Evolutionary conservation across 768 basidiomycete genomes (phyloP), one percentile per base, ranked within the genome.

Genomic region (Gyrodon lividus): DNA sequence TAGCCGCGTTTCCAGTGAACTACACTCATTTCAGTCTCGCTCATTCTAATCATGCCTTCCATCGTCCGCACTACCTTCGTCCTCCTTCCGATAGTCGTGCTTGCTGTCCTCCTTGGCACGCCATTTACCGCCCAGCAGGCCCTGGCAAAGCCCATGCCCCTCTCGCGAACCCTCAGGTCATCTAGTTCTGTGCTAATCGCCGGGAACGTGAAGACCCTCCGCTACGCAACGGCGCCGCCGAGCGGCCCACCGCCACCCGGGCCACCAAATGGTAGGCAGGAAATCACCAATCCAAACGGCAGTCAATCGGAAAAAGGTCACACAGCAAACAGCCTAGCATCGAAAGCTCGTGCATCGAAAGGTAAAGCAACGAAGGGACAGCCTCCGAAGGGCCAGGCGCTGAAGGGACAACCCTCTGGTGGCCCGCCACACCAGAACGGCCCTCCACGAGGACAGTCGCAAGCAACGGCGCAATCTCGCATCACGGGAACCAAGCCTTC

Each of bases 11-110:
- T 48, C 26, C 44, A 54, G 38, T 48, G 22, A 46, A 37, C 31
- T n/a, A 51, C 58, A 54, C 56, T 56, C 52, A 48, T 54, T 58
- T 53, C 28, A 35, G 35, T 41, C 30, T 40, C 52, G 44, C 40
- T 54, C 38, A 38, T 53, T 49, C 46, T 23, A 42, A 43, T 12
- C 24, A 71, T 73, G 71, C 60, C 69, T 55, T 71, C 67, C 19
- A 48, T 73, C 60, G 62, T 65, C 60, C 74, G 70, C 55, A 64
- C 70, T 57, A 50, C 76, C 53, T 62, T 74, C 54, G 51, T 77
- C 61, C 71, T 70, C 50, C 59, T 77, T 43, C 69, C 76, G 59
- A 69, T 73, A 42, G 58, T 73, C 53, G 68, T 64, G 51, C 67
- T 81, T 56, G 62, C 70, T 43, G 61, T 70, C 40, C 60, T 74